A percentile compares a stretch with the other conserved stretches of the same genome.
These are phyloP conservation scores for Sugiyamaella marilandica DNA, from an alignment of 805 yeast species.

Conservation along the genomic window DNA sequence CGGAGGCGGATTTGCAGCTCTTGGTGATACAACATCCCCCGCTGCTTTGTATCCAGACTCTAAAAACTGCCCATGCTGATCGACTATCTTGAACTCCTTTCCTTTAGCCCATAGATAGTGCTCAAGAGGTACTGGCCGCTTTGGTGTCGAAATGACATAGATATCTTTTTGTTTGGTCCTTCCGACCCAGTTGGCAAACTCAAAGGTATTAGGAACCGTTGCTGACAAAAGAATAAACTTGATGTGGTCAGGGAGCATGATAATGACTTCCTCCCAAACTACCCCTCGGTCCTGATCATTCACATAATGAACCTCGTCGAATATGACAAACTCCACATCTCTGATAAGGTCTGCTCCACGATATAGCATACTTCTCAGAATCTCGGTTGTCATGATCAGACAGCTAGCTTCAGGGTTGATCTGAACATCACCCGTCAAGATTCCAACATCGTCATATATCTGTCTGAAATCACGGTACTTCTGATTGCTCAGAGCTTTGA, in stretches of 20 bases:
- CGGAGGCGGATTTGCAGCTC: constrained; percentile 41
- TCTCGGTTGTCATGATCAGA: constrained; percentile 96
- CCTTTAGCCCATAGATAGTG: constrained; percentile 80
- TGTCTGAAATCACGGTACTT: constrained; percentile 84
- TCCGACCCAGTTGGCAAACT: constrained; percentile 98
- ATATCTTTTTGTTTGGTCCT: constrained; percentile 94
- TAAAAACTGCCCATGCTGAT: constrained; percentile 63
- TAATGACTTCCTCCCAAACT: constrained; percentile 98
- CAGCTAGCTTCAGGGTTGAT: constrained; percentile 96
- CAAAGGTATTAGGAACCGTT: constrained; percentile 97
- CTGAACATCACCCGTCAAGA: constrained; percentile 96
- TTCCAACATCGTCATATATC: constrained; percentile 82
- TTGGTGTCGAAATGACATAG: constrained; percentile 92
- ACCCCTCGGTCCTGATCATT: constrained; percentile 97
- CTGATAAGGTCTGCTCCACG: constrained; percentile 94
- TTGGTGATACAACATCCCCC: constrained; percentile 8
- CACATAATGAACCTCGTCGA: constrained; percentile 97
- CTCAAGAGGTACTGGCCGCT: constrained; percentile 94
- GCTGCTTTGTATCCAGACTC: constrained; percentile 50
- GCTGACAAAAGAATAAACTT: constrained; percentile 89
- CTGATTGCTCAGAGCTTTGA: constrained; percentile 84
- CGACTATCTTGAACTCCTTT: constrained; percentile 66
- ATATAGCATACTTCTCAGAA: constrained; percentile 89
- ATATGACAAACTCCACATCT: constrained; percentile 95
- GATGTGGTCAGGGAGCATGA: constrained; percentile 95